Conservation (phyloP, 495 filamentous ascomycete species). For the Podospora anserina region DNA sequence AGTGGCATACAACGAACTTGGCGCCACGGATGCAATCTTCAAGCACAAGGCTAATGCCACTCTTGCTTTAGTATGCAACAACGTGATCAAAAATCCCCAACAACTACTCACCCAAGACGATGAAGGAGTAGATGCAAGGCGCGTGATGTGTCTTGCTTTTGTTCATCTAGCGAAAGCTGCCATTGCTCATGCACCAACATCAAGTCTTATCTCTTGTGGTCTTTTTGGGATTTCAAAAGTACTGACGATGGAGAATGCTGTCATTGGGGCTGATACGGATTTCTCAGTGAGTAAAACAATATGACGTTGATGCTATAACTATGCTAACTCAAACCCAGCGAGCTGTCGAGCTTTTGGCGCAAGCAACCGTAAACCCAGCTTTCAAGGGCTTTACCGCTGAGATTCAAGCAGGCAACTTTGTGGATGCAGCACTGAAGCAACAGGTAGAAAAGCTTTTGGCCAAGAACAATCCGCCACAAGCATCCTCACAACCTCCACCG, state of each 20-base stretch:
- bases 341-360: slow-evolving; percentile 33
- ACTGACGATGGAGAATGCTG: slow-evolving; percentile 24
- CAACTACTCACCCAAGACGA: slow-evolving; percentile 25
- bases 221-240: slow-evolving; percentile 31
- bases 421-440: slow-evolving; percentile 27
- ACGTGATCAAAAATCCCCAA: slow-evolving; percentile 21
- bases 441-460: slow-evolving; percentile 27
- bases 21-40: slow-evolving; percentile 23
- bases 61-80: slow-evolving; percentile 35
- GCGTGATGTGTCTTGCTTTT: slow-evolving; percentile 29
- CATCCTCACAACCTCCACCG: slow-evolving; percentile 23
- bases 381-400: slow-evolving; percentile 13
- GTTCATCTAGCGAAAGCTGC: slow-evolving; percentile 34
- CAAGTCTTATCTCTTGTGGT: slow-evolving; percentile 33
- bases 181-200: slow-evolving; percentile 30
- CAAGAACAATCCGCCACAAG: not conserved
- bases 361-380: slow-evolving; percentile 20
- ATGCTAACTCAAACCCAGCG: slow-evolving; percentile 33
- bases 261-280: slow-evolving; percentile 11
- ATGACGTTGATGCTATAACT: not conserved
- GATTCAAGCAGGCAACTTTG: slow-evolving; percentile 27
- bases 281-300: not conserved
- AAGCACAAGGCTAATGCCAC: slow-evolving; percentile 33
- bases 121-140: slow-evolving; percentile 11
- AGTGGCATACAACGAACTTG: slow-evolving; percentile 10